Percentiles rank a stretch among this genome's conserved stretches.
phyloP scores from a whole-genome alignment of 139 green algal genomes.

The Haematococcus lacustris region DNA sequence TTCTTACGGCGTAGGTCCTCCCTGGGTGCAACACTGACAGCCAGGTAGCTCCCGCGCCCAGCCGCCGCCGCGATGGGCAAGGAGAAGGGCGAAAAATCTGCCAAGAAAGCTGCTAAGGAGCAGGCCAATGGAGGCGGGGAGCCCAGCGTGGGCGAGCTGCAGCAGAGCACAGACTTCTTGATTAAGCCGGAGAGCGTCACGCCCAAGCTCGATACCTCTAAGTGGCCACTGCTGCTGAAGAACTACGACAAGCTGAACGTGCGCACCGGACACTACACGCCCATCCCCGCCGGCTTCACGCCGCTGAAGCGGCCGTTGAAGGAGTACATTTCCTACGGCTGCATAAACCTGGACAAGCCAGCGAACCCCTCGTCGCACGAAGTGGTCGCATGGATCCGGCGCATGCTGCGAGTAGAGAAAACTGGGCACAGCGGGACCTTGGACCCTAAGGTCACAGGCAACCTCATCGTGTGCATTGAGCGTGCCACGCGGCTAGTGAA shows the following conservation, averaged over 20 bases:
- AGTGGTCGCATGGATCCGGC: constrained; percentile 92
- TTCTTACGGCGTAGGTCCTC: too few relatives aligned
- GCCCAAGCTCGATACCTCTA: constrained; percentile 81
- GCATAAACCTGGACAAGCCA: constrained; percentile 98
- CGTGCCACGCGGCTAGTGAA: constrained; percentile 96
- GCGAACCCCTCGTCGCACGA: constrained; percentile 96
- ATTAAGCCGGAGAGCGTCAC: constrained; percentile 45
- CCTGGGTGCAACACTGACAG: too few relatives aligned
- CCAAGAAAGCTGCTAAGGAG: neutral
- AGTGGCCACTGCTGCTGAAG: constrained; percentile 96
- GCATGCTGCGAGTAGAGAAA: constrained; percentile 97
- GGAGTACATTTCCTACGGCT: constrained; percentile 93
- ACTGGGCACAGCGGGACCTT: constrained; percentile 95
- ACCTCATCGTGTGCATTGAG: constrained; percentile 96
- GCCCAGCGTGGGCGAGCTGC: constrained; percentile 9
- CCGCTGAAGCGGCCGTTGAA: constrained; percentile 80
- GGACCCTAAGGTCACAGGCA: constrained; percentile 93
- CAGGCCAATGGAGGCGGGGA: too few relatives aligned
- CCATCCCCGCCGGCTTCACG: constrained; percentile 87
- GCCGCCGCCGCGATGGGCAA: constrained; percentile 2
- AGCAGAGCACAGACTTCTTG: constrained; percentile 33
- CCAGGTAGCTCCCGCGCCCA: too few relatives aligned
- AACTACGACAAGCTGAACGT: constrained; percentile 93
- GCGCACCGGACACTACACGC: constrained; percentile 95
- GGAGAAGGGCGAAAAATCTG: neutral